Percentiles rank a stretch among this genome's conserved stretches.
phyloP scores from a whole-genome alignment of 805 yeast genomes.

The Pichia gijzeniarum region DNA sequence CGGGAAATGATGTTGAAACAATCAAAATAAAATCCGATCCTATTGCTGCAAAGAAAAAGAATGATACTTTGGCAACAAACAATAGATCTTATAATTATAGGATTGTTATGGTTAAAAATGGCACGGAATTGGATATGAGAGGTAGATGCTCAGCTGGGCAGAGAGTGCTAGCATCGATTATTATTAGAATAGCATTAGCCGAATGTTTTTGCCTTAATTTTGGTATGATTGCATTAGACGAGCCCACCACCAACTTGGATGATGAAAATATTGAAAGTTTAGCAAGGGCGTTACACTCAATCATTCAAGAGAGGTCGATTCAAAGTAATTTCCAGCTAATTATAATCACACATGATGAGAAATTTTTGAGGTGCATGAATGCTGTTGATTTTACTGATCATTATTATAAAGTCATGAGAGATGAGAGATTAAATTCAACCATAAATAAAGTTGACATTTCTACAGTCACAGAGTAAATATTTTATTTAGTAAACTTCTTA shows the following conservation, averaged over 20 bases:
- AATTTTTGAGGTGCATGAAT: slow-evolving; percentile 76
- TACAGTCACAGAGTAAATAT: slow-evolving; percentile 12
- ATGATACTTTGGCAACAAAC: slow-evolving; percentile 17
- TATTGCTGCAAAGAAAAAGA: slow-evolving; percentile 37
- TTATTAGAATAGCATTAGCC: slow-evolving; percentile 85
- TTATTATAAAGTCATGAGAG: slow-evolving; percentile 75
- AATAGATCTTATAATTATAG: slow-evolving; percentile 81
- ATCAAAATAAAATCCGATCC: slow-evolving; percentile 82
- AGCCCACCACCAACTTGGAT: slow-evolving; percentile 95
- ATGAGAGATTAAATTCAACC: slow-evolving; percentile 72
- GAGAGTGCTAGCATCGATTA: slow-evolving; percentile 85
- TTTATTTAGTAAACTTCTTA: slow-evolving; percentile 6
- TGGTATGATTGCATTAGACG: slow-evolving; percentile 94
- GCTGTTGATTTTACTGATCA: slow-evolving; percentile 83
- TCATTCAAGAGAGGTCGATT: slow-evolving; percentile 64
- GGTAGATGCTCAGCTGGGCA: slow-evolving; percentile 99
- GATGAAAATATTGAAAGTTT: slow-evolving; percentile 81
- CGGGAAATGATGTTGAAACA: slow-evolving; percentile 92
- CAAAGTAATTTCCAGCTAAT: slow-evolving; percentile 91
- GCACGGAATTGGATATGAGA: slow-evolving; percentile 92
- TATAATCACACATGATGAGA: slow-evolving; percentile 95
- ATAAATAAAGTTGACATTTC: slow-evolving; percentile 38
- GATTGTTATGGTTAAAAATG: slow-evolving; percentile 91
- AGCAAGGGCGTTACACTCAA: slow-evolving; percentile 70
- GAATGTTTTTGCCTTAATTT: slow-evolving; percentile 94